Base-by-base conservation (phyloP, 2,329 filamentous ascomycete species). In the Clonostachys byssicola region DNA sequence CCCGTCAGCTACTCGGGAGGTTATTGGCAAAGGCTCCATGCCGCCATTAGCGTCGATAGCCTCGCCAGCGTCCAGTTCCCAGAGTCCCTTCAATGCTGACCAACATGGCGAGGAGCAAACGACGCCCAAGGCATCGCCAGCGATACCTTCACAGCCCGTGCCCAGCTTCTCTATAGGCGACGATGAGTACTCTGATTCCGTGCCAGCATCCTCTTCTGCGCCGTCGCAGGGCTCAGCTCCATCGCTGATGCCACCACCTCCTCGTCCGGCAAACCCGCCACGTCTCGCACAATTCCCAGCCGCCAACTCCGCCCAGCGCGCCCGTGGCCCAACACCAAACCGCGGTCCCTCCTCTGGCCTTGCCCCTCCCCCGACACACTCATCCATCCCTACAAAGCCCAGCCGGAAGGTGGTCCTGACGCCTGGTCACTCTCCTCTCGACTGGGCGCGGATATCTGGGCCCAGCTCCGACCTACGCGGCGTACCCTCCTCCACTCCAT, bases 361-460 rank as follows among this genome's bases (percentile, higher is more conserved):
- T 42, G 73, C 75, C 1, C 80, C 77, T 0, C 80, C 81, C 0
- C 77, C 80, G 0, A 75, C 78, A 13, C 77, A 77, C 59, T 69
- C 65, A 34, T 61, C 69, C 40, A 75, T 73, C 49, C 78, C 80
- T 3, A 52, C 67, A 20, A 83, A 81, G 59, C 76, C 78, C 5
- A 79, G 75, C 12, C 80, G 78, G 64, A 88, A 92, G 60, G 88
- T 96, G 5, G 75, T 86, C 9, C 81, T 99, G 5, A 80, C 84
- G n/a, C 94, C 94, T 0, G 92, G 94, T 34, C 92, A 92, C 72
- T 96, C 90, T 3, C 92, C 94, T 0, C 83, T 99, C 12, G 94
- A 99, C 77, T 99, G 94, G 94, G 94, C 94, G 12, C 83, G 86
- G 6, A 79, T 96, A 2, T 80, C 82, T 2, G 74, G 76, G 17